phyloP scores from a whole-genome alignment of 495 filamentous ascomycete genomes.

The Xylaria grammica region DNA sequence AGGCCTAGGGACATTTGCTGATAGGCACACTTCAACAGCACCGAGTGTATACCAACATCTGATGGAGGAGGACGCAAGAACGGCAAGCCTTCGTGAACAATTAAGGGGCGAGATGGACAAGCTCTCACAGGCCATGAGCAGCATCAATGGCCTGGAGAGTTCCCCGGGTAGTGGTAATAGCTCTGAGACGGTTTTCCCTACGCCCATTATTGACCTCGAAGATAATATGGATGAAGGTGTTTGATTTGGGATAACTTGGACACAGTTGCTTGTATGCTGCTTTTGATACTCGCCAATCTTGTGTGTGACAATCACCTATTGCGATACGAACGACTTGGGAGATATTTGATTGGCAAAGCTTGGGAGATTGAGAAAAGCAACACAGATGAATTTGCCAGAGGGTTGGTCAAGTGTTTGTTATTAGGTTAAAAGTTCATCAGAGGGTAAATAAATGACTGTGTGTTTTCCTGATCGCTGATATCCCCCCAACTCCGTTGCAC shows the following conservation, averaged over 20 bases:
- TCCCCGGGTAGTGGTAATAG: conserved; percentile 11
- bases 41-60: conserved; percentile 38
- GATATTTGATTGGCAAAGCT: not conserved
- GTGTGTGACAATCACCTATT: not conserved
- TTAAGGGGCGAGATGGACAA: conserved; percentile 46
- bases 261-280: not conserved
- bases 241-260: conserved; percentile 7
- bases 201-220: conserved; percentile 21
- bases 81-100: conserved; percentile 36
- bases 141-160: conserved; percentile 40
- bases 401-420: conserved; percentile 4
- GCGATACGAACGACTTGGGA: not conserved
- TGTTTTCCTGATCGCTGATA: not conserved
- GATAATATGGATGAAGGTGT: conserved; percentile 28
- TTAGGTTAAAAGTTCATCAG: conserved; percentile 4
- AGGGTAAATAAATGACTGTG: conserved; percentile 5
- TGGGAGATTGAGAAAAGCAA: not conserved
- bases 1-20: not conserved
- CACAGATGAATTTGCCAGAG: too few relatives aligned
- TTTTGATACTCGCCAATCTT: not conserved
- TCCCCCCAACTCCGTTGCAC: conserved; percentile 2
- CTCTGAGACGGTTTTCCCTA: not conserved
- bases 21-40: not conserved
- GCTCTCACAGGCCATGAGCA: conserved; percentile 46
- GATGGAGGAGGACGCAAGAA: conserved; percentile 53